A percentile compares a stretch with the other conserved stretches of the same genome.
Conservation (phyloP, 176 grass and related monocot species). For the Saccharum spontaneum region DNA sequence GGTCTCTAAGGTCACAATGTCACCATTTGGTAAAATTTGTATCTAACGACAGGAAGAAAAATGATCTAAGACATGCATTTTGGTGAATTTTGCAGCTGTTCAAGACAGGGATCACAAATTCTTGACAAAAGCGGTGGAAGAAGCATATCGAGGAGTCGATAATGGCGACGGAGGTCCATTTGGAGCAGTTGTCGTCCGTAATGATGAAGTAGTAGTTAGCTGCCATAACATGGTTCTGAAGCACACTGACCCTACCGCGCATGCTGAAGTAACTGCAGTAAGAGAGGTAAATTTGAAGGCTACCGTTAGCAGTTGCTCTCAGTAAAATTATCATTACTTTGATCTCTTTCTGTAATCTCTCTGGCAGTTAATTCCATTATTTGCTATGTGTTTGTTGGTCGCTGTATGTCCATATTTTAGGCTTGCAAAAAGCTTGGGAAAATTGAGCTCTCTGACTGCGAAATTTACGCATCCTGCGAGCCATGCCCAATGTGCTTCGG, state of each 20-base stretch:
- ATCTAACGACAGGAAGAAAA: neutral
- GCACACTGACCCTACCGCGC: slow-evolving; percentile 79
- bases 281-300: slow-evolving; percentile 56
- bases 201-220: slow-evolving; percentile 79
- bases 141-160: slow-evolving; percentile 80
- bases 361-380: neutral
- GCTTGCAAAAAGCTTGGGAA: slow-evolving; percentile 84
- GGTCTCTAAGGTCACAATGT: neutral
- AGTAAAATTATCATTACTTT: neutral
- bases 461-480: slow-evolving; percentile 83
- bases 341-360: neutral
- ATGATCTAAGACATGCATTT: neutral
- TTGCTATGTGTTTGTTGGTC: neutral
- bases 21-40: neutral
- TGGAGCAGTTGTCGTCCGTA: slow-evolving; percentile 75
- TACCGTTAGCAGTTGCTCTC: neutral
- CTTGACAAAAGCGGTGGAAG: slow-evolving; percentile 82
- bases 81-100: slow-evolving; percentile 47
- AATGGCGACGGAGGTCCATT: slow-evolving; percentile 82
- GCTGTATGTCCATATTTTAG: slow-evolving; percentile 21
- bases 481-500: slow-evolving; percentile 87
- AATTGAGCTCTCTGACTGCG: slow-evolving; percentile 79
- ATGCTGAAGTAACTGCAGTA: slow-evolving; percentile 90
- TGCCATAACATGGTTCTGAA: slow-evolving; percentile 97
- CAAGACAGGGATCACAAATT: slow-evolving; percentile 82